These are phyloP conservation scores for Telopea speciosissima DNA, from an alignment of 177 flowering plant species.

Conservation along the genomic window DNA sequence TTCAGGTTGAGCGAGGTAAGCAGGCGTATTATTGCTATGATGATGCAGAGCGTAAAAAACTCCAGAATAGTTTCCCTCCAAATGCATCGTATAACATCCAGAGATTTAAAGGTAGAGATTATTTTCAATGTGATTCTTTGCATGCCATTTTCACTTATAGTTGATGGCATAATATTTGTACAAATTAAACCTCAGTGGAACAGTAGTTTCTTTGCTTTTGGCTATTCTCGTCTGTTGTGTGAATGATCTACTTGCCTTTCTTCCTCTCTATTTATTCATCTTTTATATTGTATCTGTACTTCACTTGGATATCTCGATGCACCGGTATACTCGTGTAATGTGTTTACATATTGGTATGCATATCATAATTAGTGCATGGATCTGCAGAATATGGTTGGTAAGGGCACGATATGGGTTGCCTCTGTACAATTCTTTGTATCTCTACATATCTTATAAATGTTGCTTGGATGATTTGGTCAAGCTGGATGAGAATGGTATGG, in stretches of 20 bases:
- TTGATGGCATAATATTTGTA: background rate
- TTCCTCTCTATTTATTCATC: background rate
- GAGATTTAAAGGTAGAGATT: conserved; percentile 78
- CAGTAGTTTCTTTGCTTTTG: background rate
- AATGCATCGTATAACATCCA: conserved; percentile 90
- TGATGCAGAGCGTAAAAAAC: conserved; percentile 60
- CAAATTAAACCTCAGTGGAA: background rate
- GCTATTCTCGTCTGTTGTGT: background rate
- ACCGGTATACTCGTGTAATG: background rate
- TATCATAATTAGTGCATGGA: background rate
- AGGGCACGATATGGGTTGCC: too few species aligned
- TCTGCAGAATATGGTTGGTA: too few species aligned
- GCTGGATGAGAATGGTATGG: too few species aligned
- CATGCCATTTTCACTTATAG: background rate
- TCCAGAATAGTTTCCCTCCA: conserved; percentile 59
- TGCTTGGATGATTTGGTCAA: too few species aligned
- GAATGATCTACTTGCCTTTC: background rate
- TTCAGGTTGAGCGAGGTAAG: conserved; percentile 89
- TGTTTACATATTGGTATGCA: background rate
- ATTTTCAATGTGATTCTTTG: background rate
- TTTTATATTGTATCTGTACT: too few species aligned
- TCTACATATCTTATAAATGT: too few species aligned
- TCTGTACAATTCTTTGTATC: too few species aligned
- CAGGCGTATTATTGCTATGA: conserved; percentile 76
- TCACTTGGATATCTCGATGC: too few species aligned